These are phyloP conservation scores for Phytophthora capsici DNA, from an alignment of 352 stramenopile species.

Conservation along the genomic window DNA sequence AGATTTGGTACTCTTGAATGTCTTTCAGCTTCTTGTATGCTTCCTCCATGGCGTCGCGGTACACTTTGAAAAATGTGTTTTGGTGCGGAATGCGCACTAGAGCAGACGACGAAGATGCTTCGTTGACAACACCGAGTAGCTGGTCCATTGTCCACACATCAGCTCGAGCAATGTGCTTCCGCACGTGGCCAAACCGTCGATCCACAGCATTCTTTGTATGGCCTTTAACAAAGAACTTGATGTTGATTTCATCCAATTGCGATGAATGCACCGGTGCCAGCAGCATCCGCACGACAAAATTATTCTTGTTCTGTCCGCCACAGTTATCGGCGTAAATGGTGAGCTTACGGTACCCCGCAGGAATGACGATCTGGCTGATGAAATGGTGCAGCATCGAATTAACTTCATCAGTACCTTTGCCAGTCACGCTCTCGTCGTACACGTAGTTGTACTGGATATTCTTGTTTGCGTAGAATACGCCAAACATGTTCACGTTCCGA, in stretches of 20 bases:
- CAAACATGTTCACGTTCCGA: constrained; percentile 16
- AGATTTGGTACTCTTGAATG: neutral
- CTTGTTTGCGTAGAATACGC: constrained; percentile 18
- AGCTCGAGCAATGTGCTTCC: no score
- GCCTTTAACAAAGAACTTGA: neutral
- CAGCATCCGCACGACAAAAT: neutral
- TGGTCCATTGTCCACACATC: no score
- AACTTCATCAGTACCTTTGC: constrained; percentile 20
- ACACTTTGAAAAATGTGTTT: no score
- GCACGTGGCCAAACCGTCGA: no score
- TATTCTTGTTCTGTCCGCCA: constrained; percentile 25
- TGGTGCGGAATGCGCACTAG: no score
- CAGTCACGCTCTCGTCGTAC: constrained; percentile 4
- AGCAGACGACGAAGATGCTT: no score
- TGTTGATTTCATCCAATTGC: neutral
- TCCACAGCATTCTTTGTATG: neutral
- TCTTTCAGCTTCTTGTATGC: neutral
- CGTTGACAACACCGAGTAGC: no score
- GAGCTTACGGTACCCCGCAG: neutral
- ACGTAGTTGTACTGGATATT: constrained; percentile 17
- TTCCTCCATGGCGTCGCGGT: neutral
- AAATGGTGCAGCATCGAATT: constrained; percentile 26
- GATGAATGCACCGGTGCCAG: neutral
- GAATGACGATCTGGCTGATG: neutral
- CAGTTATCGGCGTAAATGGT: constrained; percentile 24